These are phyloP conservation scores for Phytophthora ramorum DNA, from an alignment of 352 stramenopile genomes.

Conservation along the genomic window DNA sequence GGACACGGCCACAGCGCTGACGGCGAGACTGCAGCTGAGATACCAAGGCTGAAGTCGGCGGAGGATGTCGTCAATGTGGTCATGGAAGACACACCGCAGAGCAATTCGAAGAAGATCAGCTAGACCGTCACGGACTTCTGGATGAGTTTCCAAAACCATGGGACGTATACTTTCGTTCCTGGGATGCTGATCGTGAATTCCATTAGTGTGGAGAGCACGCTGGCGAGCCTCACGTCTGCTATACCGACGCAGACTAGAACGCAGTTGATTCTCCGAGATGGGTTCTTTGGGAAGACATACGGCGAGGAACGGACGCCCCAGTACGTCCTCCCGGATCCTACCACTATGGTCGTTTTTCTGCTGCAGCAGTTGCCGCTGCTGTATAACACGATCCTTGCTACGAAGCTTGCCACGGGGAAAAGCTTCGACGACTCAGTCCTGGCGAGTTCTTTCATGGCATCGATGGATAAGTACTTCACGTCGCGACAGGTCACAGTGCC, in stretches of 20 bases:
- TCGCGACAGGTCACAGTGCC: slow-evolving; percentile 30
- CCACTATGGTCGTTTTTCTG: slow-evolving; percentile 27
- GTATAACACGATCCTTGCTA: slow-evolving; percentile 29
- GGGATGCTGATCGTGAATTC: slow-evolving; percentile 34
- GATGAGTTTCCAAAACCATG: slow-evolving; percentile 9
- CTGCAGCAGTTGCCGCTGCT: slow-evolving; percentile 34
- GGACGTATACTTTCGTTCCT: slow-evolving; percentile 25
- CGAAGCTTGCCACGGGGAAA: slow-evolving; percentile 9
- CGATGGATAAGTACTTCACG: slow-evolving; percentile 38
- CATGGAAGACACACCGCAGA: neutral
- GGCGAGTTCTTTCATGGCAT: slow-evolving; percentile 14
- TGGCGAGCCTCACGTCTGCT: slow-evolving; percentile 22
- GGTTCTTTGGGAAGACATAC: slow-evolving; percentile 29
- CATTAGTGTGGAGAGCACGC: slow-evolving; percentile 11
- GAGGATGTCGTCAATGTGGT: slow-evolving; percentile 32
- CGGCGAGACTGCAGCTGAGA: slow-evolving; percentile 31
- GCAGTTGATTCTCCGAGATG: slow-evolving; percentile 17
- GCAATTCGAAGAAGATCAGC: neutral
- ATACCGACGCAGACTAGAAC: slow-evolving; percentile 3
- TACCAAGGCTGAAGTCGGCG: slow-evolving; percentile 27
- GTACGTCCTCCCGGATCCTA: slow-evolving; percentile 28
- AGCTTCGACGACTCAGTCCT: neutral
- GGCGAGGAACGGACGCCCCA: slow-evolving; percentile 26
- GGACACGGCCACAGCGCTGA: slow-evolving; percentile 19
- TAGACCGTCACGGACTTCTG: slow-evolving; percentile 6